Percentiles rank a stretch among this genome's conserved stretches.
phyloP scores from a whole-genome alignment of 139 green algal genomes.

The Chlamydomonas asymmetrica region DNA sequence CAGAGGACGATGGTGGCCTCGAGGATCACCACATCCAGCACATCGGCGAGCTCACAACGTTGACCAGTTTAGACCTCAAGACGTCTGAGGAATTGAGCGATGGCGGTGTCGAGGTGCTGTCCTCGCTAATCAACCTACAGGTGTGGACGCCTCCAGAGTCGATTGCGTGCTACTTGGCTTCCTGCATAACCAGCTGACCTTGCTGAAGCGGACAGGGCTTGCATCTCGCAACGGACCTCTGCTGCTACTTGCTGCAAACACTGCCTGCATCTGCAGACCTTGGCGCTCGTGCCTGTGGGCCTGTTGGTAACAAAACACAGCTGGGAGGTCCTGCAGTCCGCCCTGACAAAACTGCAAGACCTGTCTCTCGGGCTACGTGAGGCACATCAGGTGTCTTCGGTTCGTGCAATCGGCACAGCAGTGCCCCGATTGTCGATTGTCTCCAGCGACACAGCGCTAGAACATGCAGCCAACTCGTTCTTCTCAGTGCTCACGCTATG shows the following conservation, averaged over 20 bases:
- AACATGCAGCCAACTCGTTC: slow-evolving; percentile 1
- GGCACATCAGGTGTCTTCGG: not conserved
- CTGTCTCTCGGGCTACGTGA: slow-evolving; percentile 15
- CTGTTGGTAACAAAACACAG: slow-evolving; percentile 4
- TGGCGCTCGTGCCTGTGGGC: slow-evolving; percentile 18
- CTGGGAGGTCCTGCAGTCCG: not conserved
- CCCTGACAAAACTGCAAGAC: not conserved
- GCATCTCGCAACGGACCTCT: not conserved
- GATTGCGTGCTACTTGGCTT: not conserved
- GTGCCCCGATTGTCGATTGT: not conserved
- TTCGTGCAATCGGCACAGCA: not conserved
- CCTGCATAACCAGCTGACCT: not conserved
- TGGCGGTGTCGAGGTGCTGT: too few relatives aligned
- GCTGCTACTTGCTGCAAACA: too few relatives aligned
- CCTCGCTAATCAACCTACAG: too few relatives aligned
- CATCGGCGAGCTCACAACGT: too few relatives aligned
- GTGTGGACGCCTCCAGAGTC: not conserved
- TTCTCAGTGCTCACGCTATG: slow-evolving; percentile 15
- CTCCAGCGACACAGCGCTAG: slow-evolving; percentile 1
- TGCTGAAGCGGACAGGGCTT: not conserved
- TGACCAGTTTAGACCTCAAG: too few relatives aligned
- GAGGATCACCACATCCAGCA: too few relatives aligned
- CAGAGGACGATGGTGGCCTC: too few relatives aligned
- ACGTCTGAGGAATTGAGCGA: too few relatives aligned
- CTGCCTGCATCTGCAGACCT: slow-evolving; percentile 2